Percentiles rank a stretch among this genome's conserved stretches.
These are phyloP conservation scores for Sequoia sempervirens DNA, from an alignment of 75 land plant species.

Conservation along the genomic window DNA sequence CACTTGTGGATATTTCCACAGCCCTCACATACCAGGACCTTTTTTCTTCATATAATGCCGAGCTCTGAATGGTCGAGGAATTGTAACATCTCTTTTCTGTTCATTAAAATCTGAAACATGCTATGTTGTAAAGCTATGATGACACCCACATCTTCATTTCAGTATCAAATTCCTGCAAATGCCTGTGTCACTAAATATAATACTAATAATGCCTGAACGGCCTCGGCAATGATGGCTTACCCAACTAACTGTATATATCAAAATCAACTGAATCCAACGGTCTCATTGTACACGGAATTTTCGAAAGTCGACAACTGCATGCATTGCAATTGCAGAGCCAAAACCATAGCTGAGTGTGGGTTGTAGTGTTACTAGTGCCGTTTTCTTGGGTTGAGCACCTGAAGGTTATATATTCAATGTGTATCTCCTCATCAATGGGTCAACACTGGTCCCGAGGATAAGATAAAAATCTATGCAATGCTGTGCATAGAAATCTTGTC, in stretches of 20 bases:
- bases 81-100: background rate
- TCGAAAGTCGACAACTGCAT: background rate
- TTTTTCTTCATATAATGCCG: background rate
- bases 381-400: background rate
- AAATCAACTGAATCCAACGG: background rate
- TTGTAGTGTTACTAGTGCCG: background rate
- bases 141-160: background rate
- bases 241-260: background rate
- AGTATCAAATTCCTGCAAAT: background rate
- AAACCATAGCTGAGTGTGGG: background rate
- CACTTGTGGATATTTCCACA: background rate
- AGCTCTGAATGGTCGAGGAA: background rate
- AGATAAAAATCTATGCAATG: background rate
- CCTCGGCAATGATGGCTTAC: background rate
- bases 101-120: background rate
- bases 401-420: background rate
- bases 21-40: background rate
- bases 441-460: background rate
- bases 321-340: conserved; percentile 1
- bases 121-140: background rate
- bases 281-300: background rate
- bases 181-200: background rate
- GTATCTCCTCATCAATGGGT: background rate
- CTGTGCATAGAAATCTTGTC: background rate
- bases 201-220: background rate